These are phyloP conservation scores for Lasiosphaeriaceae sp. DNA, from an alignment of 495 filamentous ascomycete genomes.

Conservation along the genomic window DNA sequence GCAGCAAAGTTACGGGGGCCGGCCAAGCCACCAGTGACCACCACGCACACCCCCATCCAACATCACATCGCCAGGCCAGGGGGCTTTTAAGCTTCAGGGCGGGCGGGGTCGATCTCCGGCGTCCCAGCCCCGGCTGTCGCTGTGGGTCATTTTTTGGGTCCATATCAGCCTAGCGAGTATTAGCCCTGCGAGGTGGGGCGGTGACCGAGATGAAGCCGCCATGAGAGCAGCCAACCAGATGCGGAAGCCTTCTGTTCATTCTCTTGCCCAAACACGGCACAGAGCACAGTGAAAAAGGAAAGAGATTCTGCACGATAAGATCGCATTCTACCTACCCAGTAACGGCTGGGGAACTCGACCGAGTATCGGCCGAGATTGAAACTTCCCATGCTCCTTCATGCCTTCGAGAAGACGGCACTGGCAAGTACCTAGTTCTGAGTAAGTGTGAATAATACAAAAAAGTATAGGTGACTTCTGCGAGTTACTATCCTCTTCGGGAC, in stretches of 20 bases:
- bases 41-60: neutral
- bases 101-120: slow-evolving; percentile 1
- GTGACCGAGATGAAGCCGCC: slow-evolving; percentile 19
- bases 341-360: neutral
- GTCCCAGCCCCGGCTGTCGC: neutral
- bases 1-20: neutral
- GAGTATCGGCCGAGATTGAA: slow-evolving; percentile 3
- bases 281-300: neutral
- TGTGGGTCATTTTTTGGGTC: too few species aligned
- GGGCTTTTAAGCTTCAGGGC: neutral
- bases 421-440: too few species aligned
- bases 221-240: slow-evolving; percentile 15
- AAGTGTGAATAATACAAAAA: too few species aligned
- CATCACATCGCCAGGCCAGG: neutral
- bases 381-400: neutral
- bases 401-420: neutral
- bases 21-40: neutral
- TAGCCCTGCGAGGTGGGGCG: neutral
- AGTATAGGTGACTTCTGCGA: neutral
- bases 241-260: neutral
- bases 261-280: neutral
- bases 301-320: too few species aligned
- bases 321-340: neutral
- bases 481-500: neutral
- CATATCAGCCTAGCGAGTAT: too few species aligned